Evolutionary conservation across 2,329 filamentous ascomycete genomes (phyloP).

Genomic region (Magnaporthales sp.): DNA sequence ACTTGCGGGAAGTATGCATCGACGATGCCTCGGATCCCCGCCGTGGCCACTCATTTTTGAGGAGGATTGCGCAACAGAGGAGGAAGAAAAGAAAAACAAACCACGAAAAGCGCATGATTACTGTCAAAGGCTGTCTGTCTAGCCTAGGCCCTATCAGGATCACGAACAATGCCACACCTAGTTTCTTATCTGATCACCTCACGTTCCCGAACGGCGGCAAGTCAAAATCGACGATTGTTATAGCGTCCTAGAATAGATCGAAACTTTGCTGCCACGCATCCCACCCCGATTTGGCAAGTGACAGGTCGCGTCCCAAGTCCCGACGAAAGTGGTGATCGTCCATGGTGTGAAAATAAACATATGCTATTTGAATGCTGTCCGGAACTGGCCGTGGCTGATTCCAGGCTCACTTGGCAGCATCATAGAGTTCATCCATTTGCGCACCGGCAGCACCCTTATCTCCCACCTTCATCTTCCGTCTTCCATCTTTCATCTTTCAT

Average conservation of each 20-base stretch:
- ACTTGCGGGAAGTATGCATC: neutral
- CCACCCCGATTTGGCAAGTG: neutral
- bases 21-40: neutral
- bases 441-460: neutral
- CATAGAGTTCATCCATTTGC: neutral
- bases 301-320: neutral
- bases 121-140: too few species aligned
- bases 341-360: neutral
- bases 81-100: neutral
- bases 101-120: too few species aligned
- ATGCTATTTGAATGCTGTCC: neutral
- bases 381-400: neutral
- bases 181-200: too few species aligned
- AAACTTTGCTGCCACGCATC: neutral
- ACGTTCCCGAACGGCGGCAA: too few species aligned
- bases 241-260: neutral
- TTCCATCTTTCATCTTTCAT: neutral
- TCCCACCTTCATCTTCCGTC: neutral
- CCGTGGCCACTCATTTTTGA: neutral
- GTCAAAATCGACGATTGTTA: too few species aligned
- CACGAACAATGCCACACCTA: too few species aligned
- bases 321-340: neutral
- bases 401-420: neutral
- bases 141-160: too few species aligned
- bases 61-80: neutral